These are phyloP conservation scores for Vanrija sp. DNA, from an alignment of 1,284 basidiomycete species.

Conservation along the genomic window DNA sequence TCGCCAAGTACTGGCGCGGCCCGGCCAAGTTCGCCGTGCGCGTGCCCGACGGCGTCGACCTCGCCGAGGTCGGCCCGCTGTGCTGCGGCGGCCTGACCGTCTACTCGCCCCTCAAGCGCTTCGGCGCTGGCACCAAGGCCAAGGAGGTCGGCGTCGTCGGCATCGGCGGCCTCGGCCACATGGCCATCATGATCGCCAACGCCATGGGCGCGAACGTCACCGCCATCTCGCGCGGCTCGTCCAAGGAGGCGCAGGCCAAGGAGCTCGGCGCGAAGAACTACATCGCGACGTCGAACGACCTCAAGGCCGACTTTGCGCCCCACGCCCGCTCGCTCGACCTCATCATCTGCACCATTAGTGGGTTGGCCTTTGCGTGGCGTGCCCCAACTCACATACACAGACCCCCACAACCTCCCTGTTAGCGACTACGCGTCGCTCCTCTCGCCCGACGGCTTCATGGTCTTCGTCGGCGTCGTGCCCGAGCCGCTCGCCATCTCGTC, in stretches of 20 bases:
- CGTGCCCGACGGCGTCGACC: slow-evolving; percentile 58
- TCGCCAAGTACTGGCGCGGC: slow-evolving; percentile 47
- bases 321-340: slow-evolving; percentile 49
- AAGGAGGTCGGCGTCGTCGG: slow-evolving; percentile 55
- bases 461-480: slow-evolving; percentile 46
- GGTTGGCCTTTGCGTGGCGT: too few relatives aligned
- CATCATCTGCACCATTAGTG: slow-evolving; percentile 48
- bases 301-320: slow-evolving; percentile 22
- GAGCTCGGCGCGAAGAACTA: slow-evolving; percentile 51
- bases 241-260: slow-evolving; percentile 52
- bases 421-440: slow-evolving; percentile 43
- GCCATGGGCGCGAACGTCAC: slow-evolving; percentile 60
- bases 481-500: slow-evolving; percentile 30
- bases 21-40: slow-evolving; percentile 59
- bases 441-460: slow-evolving; percentile 42
- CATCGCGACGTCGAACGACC: slow-evolving; percentile 38
- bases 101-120: slow-evolving; percentile 51
- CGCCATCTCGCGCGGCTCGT: slow-evolving; percentile 54
- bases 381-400: too few relatives aligned
- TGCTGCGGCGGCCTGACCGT: slow-evolving; percentile 51
- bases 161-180: slow-evolving; percentile 50
- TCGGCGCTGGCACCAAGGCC: slow-evolving; percentile 54
- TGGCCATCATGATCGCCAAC: slow-evolving; percentile 47
- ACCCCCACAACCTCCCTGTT: slow-evolving; percentile 24
- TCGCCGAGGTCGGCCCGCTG: slow-evolving; percentile 54